These are phyloP conservation scores for Begonia loranthoides DNA, from an alignment of 306 rosid species.

Conservation along the genomic window DNA sequence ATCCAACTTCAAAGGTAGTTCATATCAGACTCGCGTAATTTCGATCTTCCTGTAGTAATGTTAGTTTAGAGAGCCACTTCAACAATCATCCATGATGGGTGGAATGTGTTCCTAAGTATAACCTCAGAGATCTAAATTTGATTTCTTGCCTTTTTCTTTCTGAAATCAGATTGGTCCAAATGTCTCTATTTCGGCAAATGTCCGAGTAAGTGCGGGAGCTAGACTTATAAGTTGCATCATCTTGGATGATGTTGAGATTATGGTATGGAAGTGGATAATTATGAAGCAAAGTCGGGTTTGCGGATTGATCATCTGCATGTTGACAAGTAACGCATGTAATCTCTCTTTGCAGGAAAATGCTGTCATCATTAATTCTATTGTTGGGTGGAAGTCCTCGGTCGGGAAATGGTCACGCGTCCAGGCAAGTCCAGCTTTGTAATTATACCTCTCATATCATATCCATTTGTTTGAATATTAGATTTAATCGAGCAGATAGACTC, in stretches of 20 bases:
- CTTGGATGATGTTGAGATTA: slow-evolving; percentile 84
- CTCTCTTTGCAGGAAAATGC: slow-evolving; percentile 70
- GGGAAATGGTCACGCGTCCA: slow-evolving; percentile 94
- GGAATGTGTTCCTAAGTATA: no score
- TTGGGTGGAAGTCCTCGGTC: slow-evolving; percentile 94
- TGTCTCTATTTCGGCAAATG: slow-evolving; percentile 93
- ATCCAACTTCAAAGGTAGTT: slow-evolving; percentile 77
- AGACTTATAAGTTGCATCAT: slow-evolving; percentile 78
- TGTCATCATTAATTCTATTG: slow-evolving; percentile 61
- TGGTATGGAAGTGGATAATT: slow-evolving; percentile 25
- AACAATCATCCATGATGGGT: no score
- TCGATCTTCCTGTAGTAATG: no score
- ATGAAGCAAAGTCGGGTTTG: no score
- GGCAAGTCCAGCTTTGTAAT: slow-evolving; percentile 38
- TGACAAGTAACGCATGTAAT: no score
- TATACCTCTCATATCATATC: background rate
- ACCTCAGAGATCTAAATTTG: no score
- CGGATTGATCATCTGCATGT: no score
- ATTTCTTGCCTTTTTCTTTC: background rate
- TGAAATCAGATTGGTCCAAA: slow-evolving; percentile 71
- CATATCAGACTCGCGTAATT: background rate
- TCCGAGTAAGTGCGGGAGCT: slow-evolving; percentile 83
- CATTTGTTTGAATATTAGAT: background rate
- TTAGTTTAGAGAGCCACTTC: no score
- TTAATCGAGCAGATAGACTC: no score